Conservation (phyloP, 164 flowering plant species). For the Warburgia ugandensis region DNA sequence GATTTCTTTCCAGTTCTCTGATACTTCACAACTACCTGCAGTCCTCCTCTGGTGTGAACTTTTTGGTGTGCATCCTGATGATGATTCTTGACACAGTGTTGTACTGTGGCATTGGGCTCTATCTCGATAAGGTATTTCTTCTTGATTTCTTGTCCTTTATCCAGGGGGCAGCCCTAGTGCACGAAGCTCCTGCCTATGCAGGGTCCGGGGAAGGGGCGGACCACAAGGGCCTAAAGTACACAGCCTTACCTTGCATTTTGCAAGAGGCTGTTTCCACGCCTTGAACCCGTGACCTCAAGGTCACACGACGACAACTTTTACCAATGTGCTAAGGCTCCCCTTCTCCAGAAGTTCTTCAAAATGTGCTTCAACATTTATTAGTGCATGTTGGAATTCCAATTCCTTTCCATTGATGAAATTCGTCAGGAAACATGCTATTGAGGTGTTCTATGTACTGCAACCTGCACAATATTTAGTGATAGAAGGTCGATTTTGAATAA, state of each 20-base stretch:
- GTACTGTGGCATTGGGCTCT: slow-evolving; percentile 75
- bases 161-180: not conserved
- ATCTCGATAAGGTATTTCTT: slow-evolving; percentile 80
- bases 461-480: too few relatives aligned
- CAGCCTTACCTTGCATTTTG: too few relatives aligned
- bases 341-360: not conserved
- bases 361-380: not conserved
- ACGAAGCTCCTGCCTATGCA: not conserved
- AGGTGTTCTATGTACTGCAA: too few relatives aligned
- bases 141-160: not conserved
- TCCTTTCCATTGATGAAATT: not conserved
- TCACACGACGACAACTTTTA: too few relatives aligned
- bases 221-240: too few relatives aligned
- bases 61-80: slow-evolving; percentile 83
- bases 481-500: too few relatives aligned
- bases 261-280: too few relatives aligned
- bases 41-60: slow-evolving; percentile 95
- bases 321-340: too few relatives aligned
- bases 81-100: slow-evolving; percentile 74
- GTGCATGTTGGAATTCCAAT: not conserved
- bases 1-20: not conserved
- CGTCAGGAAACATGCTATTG: too few relatives aligned
- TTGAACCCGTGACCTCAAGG: too few relatives aligned
- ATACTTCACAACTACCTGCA: slow-evolving; percentile 16
- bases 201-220: too few relatives aligned